A percentile compares a stretch with the other conserved stretches of the same genome.
Evolutionary conservation across 305 asterid species (phyloP).

Genomic region (Vinca major): DNA sequence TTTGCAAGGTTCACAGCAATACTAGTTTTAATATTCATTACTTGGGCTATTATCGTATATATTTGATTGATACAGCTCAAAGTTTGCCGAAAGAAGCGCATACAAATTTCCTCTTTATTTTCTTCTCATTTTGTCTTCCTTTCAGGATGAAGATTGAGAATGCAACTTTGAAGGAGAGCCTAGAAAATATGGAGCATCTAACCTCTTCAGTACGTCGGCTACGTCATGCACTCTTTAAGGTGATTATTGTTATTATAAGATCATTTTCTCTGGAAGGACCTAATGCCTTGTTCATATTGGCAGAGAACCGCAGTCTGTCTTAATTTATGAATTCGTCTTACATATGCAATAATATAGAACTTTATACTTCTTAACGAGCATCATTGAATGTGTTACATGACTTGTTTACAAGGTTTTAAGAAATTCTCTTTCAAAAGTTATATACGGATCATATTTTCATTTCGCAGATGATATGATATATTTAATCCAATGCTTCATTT

Average conservation of each 20-base stretch:
- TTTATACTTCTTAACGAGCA: neutral
- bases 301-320: neutral
- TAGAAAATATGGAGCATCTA: constrained; percentile 83
- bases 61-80: too few relatives aligned
- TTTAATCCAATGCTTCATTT: neutral
- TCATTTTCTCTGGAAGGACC: neutral
- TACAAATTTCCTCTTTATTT: neutral
- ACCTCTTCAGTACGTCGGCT: constrained; percentile 62
- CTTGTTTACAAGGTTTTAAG: neutral
- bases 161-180: constrained; percentile 84
- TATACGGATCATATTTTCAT: neutral
- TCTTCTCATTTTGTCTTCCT: constrained; percentile 11
- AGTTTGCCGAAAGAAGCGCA: neutral
- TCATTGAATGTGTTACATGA: neutral
- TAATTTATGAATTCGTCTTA: neutral
- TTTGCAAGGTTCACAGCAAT: constrained; percentile 50
- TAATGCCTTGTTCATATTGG: too few relatives aligned
- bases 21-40: neutral
- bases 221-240: constrained; percentile 61
- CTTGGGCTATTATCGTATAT: too few relatives aligned
- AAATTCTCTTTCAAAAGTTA: neutral
- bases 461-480: neutral
- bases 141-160: constrained; percentile 85
- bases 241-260: constrained; percentile 15
- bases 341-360: neutral